phyloP scores from a whole-genome alignment of 306 rosid species.

The Trifolium subterraneum region DNA sequence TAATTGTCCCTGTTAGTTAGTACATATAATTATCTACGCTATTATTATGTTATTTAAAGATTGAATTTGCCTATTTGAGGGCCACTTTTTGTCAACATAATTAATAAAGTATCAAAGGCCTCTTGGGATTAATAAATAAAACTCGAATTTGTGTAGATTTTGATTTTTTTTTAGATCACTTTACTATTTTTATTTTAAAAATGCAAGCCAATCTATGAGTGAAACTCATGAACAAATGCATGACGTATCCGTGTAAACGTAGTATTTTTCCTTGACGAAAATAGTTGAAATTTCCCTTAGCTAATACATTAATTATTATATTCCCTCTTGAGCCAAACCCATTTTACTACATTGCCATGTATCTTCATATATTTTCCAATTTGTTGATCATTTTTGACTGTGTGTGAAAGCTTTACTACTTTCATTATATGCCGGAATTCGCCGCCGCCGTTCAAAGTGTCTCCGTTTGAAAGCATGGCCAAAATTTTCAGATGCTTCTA shows the following conservation, averaged over 20 bases:
- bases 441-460: neutral
- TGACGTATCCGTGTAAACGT: neutral
- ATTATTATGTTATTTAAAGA: too few relatives aligned
- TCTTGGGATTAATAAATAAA: neutral
- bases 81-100: too few relatives aligned
- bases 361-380: slow-evolving; percentile 17
- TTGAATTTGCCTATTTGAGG: too few relatives aligned
- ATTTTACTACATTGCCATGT: neutral
- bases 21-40: too few relatives aligned
- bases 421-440: neutral
- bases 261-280: slow-evolving; percentile 11
- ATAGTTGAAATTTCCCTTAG: neutral
- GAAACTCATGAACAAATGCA: neutral
- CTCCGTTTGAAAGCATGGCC: slow-evolving; percentile 5
- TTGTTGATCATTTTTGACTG: slow-evolving; percentile 40
- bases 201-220: neutral
- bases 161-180: neutral
- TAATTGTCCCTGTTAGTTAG: neutral
- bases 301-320: neutral
- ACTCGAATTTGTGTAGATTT: neutral
- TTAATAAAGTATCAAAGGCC: neutral
- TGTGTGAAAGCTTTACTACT: neutral
- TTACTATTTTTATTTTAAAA: neutral
- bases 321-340: neutral
- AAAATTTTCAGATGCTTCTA: neutral